A percentile compares a stretch with the other conserved stretches of the same genome.
phyloP scores from a whole-genome alignment of 352 stramenopile genomes.

The Phytophthora hybrid region DNA sequence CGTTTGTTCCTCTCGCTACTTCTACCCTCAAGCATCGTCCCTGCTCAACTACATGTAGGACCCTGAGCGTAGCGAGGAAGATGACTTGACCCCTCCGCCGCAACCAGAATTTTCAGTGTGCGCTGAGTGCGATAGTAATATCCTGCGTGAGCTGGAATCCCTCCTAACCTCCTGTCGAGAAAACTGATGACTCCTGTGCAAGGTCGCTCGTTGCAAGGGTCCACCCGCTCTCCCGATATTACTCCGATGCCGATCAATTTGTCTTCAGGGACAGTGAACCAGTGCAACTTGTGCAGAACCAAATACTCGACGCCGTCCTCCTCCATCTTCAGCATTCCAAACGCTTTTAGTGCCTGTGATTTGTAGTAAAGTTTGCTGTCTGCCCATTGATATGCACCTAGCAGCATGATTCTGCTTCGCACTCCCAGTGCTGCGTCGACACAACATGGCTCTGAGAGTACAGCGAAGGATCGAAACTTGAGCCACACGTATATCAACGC shows the following conservation, averaged over 20 bases:
- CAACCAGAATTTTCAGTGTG: constrained; percentile 6
- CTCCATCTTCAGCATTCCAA: constrained; percentile 23
- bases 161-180: constrained; percentile 9
- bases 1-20: no score
- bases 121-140: no score
- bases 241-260: constrained; percentile 24
- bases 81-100: no score
- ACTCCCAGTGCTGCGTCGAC: constrained; percentile 23
- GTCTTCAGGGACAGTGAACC: constrained; percentile 20
- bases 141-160: background rate
- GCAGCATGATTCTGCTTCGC: constrained; percentile 20
- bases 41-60: no score
- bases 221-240: constrained; percentile 22
- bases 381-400: constrained; percentile 17
- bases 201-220: constrained; percentile 16
- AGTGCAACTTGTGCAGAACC: constrained; percentile 24
- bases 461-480: constrained; percentile 19
- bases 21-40: no score
- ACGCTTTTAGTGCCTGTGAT: constrained; percentile 14
- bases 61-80: no score
- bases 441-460: constrained; percentile 26
- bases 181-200: constrained; percentile 16
- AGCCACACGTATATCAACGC: constrained; percentile 14
- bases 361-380: constrained; percentile 26
- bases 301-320: constrained; percentile 22